Evolutionary conservation across 2,329 filamentous ascomycete genomes (phyloP).

Genomic region (Penicillium sp.): DNA sequence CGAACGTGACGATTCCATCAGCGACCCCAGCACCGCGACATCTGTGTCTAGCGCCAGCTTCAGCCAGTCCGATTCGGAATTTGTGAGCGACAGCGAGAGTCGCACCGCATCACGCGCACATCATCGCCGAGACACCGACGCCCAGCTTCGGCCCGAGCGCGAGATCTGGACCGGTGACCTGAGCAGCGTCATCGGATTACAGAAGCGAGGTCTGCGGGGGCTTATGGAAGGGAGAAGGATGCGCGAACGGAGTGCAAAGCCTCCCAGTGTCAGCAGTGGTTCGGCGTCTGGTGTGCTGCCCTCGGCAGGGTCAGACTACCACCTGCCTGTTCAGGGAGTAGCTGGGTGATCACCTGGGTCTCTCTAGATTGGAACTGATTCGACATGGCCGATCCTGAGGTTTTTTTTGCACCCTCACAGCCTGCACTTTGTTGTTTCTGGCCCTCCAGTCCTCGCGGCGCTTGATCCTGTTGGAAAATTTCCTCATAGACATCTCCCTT

Average conservation of each 20-base stretch:
- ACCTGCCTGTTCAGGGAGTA: conserved; percentile 13
- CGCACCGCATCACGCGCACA: conserved; percentile 33
- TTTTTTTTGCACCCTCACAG: too few species aligned
- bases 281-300: conserved; percentile 12
- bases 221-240: conserved; percentile 91
- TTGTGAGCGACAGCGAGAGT: conserved; percentile 20
- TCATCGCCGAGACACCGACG: conserved; percentile 36
- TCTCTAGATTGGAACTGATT: too few species aligned
- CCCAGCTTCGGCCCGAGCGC: conserved; percentile 32
- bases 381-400: too few species aligned
- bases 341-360: conserved; percentile 6
- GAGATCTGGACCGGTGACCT: conserved; percentile 69
- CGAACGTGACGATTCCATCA: conserved; percentile 37
- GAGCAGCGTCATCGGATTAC: conserved; percentile 86
- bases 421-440: too few species aligned
- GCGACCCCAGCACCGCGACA: conserved; percentile 33
- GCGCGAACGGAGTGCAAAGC: conserved; percentile 58
- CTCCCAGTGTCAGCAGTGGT: conserved; percentile 19
- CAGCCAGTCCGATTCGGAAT: conserved; percentile 35
- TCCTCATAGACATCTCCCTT: too few species aligned
- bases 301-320: conserved; percentile 13
- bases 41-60: conserved; percentile 36
- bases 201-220: conserved; percentile 85
- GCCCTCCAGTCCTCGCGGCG: too few species aligned
- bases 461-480: too few species aligned